These are phyloP conservation scores for Monascus ruber DNA, from an alignment of 2,329 filamentous ascomycete species.

Conservation along the genomic window DNA sequence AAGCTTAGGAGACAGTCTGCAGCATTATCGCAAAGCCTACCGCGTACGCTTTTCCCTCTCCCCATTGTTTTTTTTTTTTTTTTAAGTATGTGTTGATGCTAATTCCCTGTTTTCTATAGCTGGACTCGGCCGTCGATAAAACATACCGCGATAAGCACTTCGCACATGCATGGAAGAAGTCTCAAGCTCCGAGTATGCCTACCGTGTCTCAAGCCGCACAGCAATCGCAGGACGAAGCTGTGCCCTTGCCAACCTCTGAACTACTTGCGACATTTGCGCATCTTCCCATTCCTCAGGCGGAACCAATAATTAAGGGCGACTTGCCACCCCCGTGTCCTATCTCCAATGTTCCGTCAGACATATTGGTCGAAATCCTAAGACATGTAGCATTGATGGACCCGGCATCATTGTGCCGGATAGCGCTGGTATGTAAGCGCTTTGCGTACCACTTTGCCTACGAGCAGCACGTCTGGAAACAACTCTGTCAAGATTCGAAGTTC, in stretches of 20 bases:
- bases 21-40: constrained; percentile 82
- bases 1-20: constrained; percentile 76
- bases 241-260: constrained; percentile 46
- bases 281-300: constrained; percentile 55
- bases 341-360: constrained; percentile 65
- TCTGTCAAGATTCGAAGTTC: constrained; percentile 59
- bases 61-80: too few relatives aligned
- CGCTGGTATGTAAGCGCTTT: constrained; percentile 74
- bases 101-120: constrained; percentile 35
- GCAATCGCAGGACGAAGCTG: constrained; percentile 42
- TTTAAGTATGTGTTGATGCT: neutral
- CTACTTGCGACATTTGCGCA: constrained; percentile 66
- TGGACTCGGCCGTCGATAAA: constrained; percentile 76
- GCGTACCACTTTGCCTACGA: constrained; percentile 78
- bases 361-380: constrained; percentile 66
- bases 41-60: constrained; percentile 44
- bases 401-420: constrained; percentile 61
- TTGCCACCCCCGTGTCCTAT: constrained; percentile 71
- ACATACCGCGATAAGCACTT: constrained; percentile 88
- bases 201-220: constrained; percentile 45
- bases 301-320: constrained; percentile 59
- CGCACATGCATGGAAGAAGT: constrained; percentile 49
- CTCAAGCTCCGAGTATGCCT: constrained; percentile 40
- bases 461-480: constrained; percentile 71
- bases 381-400: constrained; percentile 67